Evolutionary conservation across 176 grass and related monocot genomes (phyloP).

Genomic region (Leersia perrieri): DNA sequence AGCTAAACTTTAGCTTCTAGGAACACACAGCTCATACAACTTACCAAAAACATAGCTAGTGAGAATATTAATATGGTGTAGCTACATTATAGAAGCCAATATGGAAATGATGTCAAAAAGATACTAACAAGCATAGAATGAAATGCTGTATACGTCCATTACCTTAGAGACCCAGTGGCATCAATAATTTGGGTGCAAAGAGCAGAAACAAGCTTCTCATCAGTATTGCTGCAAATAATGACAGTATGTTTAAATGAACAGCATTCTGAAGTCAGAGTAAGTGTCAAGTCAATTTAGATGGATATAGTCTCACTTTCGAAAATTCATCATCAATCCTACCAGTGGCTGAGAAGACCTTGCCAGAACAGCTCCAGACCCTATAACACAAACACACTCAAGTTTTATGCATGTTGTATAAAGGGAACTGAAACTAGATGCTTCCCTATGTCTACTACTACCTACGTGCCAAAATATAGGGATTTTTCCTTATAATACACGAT

Average conservation of each 20-base stretch:
- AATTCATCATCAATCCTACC: conserved; percentile 93
- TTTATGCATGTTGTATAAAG: conserved; percentile 2
- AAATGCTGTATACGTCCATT: conserved; percentile 23
- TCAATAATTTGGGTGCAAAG: conserved; percentile 50
- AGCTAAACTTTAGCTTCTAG: neutral
- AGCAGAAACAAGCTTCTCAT: conserved; percentile 93
- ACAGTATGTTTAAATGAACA: conserved; percentile 27
- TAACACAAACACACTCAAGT: conserved; percentile 18
- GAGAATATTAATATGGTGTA: neutral
- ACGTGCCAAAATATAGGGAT: too few species aligned
- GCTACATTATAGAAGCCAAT: conserved; percentile 11
- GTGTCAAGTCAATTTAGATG: conserved; percentile 19
- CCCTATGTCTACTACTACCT: too few species aligned
- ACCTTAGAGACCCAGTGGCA: conserved; percentile 50
- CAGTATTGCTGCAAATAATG: conserved; percentile 66
- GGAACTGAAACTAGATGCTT: conserved; percentile 26
- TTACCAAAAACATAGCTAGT: conserved; percentile 25
- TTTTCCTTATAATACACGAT: too few species aligned
- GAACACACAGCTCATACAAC: neutral
- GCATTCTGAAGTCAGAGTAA: conserved; percentile 21
- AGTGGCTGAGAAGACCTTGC: conserved; percentile 95
- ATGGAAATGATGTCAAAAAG: conserved; percentile 29
- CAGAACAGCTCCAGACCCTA: conserved; percentile 92
- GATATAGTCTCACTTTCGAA: conserved; percentile 79
- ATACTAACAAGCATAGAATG: conserved; percentile 11